Conservation (phyloP, 805 yeast species). For the Starmerella cellae region DNA sequence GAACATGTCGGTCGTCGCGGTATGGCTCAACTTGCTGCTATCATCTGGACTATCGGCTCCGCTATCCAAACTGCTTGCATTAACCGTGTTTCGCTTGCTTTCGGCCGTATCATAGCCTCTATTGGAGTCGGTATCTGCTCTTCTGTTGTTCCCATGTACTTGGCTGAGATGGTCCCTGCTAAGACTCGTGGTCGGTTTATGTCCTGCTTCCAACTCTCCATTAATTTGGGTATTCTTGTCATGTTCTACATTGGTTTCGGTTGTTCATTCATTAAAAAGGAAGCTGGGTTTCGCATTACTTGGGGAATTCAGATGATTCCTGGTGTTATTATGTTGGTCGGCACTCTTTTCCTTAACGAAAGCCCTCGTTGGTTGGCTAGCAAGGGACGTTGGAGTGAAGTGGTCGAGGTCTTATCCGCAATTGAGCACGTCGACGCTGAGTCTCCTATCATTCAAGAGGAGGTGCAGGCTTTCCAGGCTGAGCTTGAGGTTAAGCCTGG, state of each 20-base stretch:
- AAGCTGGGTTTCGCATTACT: slow-evolving; percentile 61
- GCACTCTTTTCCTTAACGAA: slow-evolving; percentile 59
- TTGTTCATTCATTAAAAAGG: slow-evolving; percentile 25
- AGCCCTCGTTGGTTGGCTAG: slow-evolving; percentile 60
- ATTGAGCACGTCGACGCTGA: slow-evolving; percentile 29
- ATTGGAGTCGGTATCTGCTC: slow-evolving; percentile 64
- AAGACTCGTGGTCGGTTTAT: slow-evolving; percentile 60
- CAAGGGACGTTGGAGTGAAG: slow-evolving; percentile 42
- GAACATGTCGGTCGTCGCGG: slow-evolving; percentile 41
- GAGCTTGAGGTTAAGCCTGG: slow-evolving; percentile 27
- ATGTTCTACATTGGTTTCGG: slow-evolving; percentile 53
- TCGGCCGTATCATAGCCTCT: slow-evolving; percentile 55
- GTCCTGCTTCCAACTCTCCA: slow-evolving; percentile 58
- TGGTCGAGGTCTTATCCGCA: slow-evolving; percentile 41
- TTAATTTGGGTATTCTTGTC: slow-evolving; percentile 57
- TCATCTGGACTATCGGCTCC: slow-evolving; percentile 42
- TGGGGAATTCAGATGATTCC: slow-evolving; percentile 59
- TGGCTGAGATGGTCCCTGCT: slow-evolving; percentile 37
- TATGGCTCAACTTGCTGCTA: slow-evolving; percentile 23
- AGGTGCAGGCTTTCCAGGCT: slow-evolving; percentile 30
- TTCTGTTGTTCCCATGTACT: slow-evolving; percentile 48
- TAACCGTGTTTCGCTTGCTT: slow-evolving; percentile 27
- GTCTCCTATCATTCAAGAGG: slow-evolving; percentile 27
- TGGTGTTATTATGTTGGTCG: slow-evolving; percentile 46
- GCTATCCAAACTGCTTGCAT: slow-evolving; percentile 35